Base-by-base conservation (phyloP, 1,284 basidiomycete genomes). In the Cerrena zonata region DNA sequence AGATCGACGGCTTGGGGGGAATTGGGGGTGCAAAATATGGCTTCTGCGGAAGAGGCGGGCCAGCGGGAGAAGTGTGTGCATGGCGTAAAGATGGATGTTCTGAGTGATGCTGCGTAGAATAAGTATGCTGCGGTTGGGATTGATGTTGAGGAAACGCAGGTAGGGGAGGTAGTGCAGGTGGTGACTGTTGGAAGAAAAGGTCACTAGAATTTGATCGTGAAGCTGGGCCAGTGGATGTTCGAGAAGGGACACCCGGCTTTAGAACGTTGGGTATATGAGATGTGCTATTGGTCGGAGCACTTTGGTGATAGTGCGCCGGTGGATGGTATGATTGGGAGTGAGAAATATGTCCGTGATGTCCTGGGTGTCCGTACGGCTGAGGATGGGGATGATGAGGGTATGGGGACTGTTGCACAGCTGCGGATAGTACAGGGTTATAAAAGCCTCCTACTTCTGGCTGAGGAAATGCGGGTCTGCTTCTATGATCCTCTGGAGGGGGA, bases 21-120 rank as follows among this genome's bases (percentile, higher is more conserved):
- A 66, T 15, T 7, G 55, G 60, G 10, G 63, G 59, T 10, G 51
- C 47, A 41, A 44, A 50, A 24, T 53, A 61, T 0, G 67, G 71
- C 34, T 53, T 53, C n/a, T 45, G 37, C 11, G 52, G 53, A 11
- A 52, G 40, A 65, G 71, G 50, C 61, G 64, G 40, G 65, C 71
- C 11, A 71, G 50, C 15, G 15, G 58, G 51, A 15, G 56, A 48
- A 24, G 62, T 44, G 21, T 52, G 57, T 19, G 59, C 12, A 34
- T 53, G 60, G 38, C 51, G 58, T 34, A 57, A 40, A 48, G 12
- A 54, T 38, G 25, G 51, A 38, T 36, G 50, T 46, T 13, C 46
- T 18, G 51, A 34, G 26, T n/a, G 26, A 19, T n/a, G 22, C 30
- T 34, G 30, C n/a, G n/a, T n/a, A n/a, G n/a, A n/a, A n/a, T n/a